Evolutionary conservation across 345 rosid genomes (phyloP), one percentile per base, ranked within the genome.

Genomic region (Mallotus nudiflorus): DNA sequence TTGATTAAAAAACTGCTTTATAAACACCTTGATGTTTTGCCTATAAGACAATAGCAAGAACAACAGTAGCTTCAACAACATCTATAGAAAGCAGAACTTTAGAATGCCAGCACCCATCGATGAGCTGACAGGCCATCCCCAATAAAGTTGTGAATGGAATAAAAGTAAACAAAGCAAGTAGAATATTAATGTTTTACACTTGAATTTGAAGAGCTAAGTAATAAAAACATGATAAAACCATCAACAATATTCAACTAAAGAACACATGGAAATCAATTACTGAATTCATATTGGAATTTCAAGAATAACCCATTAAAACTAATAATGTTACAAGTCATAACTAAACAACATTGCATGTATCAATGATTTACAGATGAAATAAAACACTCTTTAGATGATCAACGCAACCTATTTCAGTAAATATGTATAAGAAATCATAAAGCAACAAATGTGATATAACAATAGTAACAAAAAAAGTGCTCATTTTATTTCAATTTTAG

Each of bases 101-200:
- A n/a, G n/a, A n/a, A n/a, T n/a, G n/a, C n/a, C n/a, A n/a, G n/a
- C n/a, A n/a, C n/a, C n/a, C n/a, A n/a, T n/a, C n/a, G n/a, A n/a
- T n/a, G n/a, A n/a, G n/a, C n/a, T n/a, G 49, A 27, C n/a, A 73
- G 62, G 51, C 77, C 46, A n/a, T 25, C 63, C 60, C 77, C 54
- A 42, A 62, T 46, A 19, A 72, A 48, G 59, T 72, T 73, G 77
- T 7, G 9, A 28, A 52, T 3, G n/a, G n/a, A n/a, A 48, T n/a
- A n/a, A n/a, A n/a, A n/a, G n/a, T n/a, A n/a, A n/a, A n/a, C n/a
- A n/a, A n/a, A n/a, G n/a, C n/a, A 27, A 67, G 54, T 20, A 20
- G n/a, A 35, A 19, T 24, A 35, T 13, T 19, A 60, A 1, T 9
- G n/a, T 16, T 54, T 19, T 11, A 54, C 11, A 10, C 15, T 10